Conservation (phyloP, 1,284 basidiomycete species). For the Cutaneotrichosporon arboriforme region DNA sequence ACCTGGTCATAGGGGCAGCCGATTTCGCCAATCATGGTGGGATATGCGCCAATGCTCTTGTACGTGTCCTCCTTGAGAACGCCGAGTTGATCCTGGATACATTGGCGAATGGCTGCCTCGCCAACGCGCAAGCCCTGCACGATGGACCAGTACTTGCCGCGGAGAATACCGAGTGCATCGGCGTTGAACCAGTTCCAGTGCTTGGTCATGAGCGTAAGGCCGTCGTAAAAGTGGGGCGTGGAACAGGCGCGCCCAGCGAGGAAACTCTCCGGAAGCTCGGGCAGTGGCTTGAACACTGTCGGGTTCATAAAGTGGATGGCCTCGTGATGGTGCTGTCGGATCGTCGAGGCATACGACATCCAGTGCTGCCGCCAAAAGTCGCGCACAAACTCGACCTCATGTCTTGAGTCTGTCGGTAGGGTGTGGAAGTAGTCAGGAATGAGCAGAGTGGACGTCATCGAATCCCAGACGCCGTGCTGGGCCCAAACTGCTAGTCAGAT, state of each 20-base stretch:
- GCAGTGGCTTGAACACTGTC: conserved; percentile 79
- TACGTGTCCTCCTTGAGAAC: conserved; percentile 64
- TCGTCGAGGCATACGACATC: conserved; percentile 58
- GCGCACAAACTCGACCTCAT: conserved; percentile 55
- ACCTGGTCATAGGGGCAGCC: conserved; percentile 87
- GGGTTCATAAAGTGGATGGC: conserved; percentile 88
- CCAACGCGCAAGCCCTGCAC: conserved; percentile 61
- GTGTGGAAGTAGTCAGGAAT: conserved; percentile 72
- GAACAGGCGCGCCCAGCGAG: conserved; percentile 69
- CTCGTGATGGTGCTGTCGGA: conserved; percentile 70
- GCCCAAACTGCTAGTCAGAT: conserved; percentile 65
- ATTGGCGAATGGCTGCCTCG: conserved; percentile 71
- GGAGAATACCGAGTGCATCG: conserved; percentile 61
- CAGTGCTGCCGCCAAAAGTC: conserved; percentile 83
- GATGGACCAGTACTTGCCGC: conserved; percentile 71
- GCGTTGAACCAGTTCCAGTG: conserved; percentile 95
- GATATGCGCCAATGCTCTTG: conserved; percentile 61
- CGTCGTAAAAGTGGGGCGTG: conserved; percentile 91
- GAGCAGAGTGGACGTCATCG: conserved; percentile 61
- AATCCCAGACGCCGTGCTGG: conserved; percentile 86
- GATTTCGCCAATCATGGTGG: conserved; percentile 92
- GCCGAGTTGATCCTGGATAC: conserved; percentile 75
- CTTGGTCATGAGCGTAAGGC: conserved; percentile 64
- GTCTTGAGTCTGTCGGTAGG: conserved; percentile 44
- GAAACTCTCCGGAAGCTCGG: conserved; percentile 55